Evolutionary conservation across 2,329 filamentous ascomycete genomes (phyloP), one percentile per base, ranked within the genome.

Genomic region (Tympanopsis confertula): DNA sequence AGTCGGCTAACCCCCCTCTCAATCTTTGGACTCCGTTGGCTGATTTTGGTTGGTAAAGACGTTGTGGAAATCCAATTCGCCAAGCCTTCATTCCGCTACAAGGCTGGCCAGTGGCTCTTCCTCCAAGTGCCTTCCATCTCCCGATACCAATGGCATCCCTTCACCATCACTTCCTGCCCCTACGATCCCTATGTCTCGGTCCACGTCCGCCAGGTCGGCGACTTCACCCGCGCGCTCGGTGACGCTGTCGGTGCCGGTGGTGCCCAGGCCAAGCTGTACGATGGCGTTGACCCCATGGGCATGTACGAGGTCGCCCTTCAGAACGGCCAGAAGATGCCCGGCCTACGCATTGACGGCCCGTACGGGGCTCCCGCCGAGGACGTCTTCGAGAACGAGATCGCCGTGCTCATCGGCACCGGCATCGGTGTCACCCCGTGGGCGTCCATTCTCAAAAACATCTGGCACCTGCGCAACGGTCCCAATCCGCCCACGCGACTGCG

Each of bases 271-370:
- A 89, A 93, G 62, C 75, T 95, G 32, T 93, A 94, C 57, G 86
- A 94, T 38, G 82, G 79, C 37, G 78, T 95, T 20, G 89, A 96
- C 51, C 87, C 86, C 1, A 83, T 86, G 66, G 89, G 88, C 38
- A 94, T 96, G 85, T 98, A 95, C 69, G 91, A 96, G 58, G 86
- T 98, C 20, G 91, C 89, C 13, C 76, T 96, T 4, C 79, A 89
- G 56, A 89, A 94, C 53, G 89, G 89, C 20, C 85, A 95, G 56
- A 75, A 82, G 52, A 95, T 96, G 88, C 91, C 91, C 4, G 64
- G 65, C 1, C 74, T 98, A 30, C 83, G 87, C 35, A 86, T 96
- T 48, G 91, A 98, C 46, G 91, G 91, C 1, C 91, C 91, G 1
- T 98, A 95, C 52, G 91, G 91, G 58, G 91, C 91, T 0, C 91